Conservation (phyloP, 805 yeast species). For the Lachancea cidri region DNA sequence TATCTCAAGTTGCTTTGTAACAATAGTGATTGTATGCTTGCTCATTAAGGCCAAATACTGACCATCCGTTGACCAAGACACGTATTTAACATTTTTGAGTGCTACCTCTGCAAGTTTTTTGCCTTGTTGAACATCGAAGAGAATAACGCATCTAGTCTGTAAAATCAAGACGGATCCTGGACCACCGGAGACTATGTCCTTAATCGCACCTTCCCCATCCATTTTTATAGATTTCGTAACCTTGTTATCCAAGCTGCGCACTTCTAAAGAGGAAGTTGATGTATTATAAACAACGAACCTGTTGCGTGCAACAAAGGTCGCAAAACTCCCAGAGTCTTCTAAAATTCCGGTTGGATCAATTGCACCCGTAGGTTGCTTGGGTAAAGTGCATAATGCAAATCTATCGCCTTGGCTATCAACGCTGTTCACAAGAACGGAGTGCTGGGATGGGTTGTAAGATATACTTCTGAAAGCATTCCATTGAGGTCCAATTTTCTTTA, state of each 20-base stretch:
- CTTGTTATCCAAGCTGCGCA: conserved; percentile 76
- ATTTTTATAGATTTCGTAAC: conserved; percentile 76
- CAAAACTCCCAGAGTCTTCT: conserved; percentile 78
- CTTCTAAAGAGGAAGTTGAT: conserved; percentile 60
- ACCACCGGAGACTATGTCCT: conserved; percentile 69
- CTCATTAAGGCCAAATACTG: conserved; percentile 82
- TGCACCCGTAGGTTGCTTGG: conserved; percentile 89
- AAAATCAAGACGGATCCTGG: conserved; percentile 80
- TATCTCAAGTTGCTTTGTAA: conserved; percentile 68
- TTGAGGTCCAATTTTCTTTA: conserved; percentile 77
- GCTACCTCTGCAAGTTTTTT: conserved; percentile 64
- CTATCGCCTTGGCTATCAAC: conserved; percentile 59
- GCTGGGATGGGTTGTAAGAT: conserved; percentile 90
- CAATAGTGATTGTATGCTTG: conserved; percentile 89
- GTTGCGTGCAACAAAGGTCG: conserved; percentile 90
- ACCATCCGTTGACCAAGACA: conserved; percentile 83
- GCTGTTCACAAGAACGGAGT: conserved; percentile 75
- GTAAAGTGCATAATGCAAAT: conserved; percentile 72
- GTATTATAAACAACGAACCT: conserved; percentile 80
- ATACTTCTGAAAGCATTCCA: conserved; percentile 83
- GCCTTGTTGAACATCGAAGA: conserved; percentile 91
- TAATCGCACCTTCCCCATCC: conserved; percentile 60
- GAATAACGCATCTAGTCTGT: conserved; percentile 65
- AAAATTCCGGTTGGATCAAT: conserved; percentile 80
- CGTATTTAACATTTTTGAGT: conserved; percentile 80